A percentile compares a stretch with the other conserved stretches of the same genome.
Evolutionary conservation across 1,284 basidiomycete genomes (phyloP).

Genomic region (Sporisorium iseilematis-ciliati): DNA sequence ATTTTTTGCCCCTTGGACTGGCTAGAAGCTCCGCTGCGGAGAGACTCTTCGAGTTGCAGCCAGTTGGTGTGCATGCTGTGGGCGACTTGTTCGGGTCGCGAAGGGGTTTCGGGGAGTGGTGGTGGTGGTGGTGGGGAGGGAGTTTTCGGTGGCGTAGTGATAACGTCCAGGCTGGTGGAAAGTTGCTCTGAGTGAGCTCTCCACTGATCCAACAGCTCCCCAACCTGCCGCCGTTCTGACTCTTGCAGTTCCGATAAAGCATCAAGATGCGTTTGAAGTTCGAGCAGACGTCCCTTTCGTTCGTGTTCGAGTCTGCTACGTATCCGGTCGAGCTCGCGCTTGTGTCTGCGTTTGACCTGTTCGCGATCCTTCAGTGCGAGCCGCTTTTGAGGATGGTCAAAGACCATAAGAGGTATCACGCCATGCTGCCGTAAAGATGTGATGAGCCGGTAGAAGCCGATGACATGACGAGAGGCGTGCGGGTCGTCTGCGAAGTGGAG

Average conservation of each 20-base stretch:
- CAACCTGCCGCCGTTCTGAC: constrained; percentile 35
- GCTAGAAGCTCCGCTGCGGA: constrained; percentile 17
- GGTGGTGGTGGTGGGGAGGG: constrained; percentile 1
- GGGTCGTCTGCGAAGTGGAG: constrained; percentile 58
- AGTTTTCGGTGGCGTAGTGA: not conserved
- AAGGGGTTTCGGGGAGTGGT: constrained; percentile 8
- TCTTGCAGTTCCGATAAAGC: constrained; percentile 21
- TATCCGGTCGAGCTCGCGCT: constrained; percentile 44
- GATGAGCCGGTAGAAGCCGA: constrained; percentile 60
- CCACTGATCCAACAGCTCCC: constrained; percentile 40
- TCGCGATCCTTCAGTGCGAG: constrained; percentile 55
- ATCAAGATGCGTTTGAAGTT: constrained; percentile 30
- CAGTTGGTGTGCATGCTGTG: constrained; percentile 36
- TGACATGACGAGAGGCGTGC: constrained; percentile 54
- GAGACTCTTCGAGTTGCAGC: constrained; percentile 32
- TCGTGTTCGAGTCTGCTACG: constrained; percentile 44
- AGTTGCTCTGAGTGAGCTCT: constrained; percentile 3
- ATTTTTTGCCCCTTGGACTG: constrained; percentile 43
- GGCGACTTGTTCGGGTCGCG: constrained; percentile 24
- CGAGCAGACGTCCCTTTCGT: constrained; percentile 28
- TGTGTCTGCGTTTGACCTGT: constrained; percentile 47
- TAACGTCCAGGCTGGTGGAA: not conserved
- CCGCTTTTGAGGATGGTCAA: constrained; percentile 58
- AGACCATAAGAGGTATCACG: constrained; percentile 59
- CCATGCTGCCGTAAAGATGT: constrained; percentile 44